Evolutionary conservation across 352 stramenopile genomes (phyloP), one percentile per base, ranked within the genome.

Genomic region (Phytophthora multivora): DNA sequence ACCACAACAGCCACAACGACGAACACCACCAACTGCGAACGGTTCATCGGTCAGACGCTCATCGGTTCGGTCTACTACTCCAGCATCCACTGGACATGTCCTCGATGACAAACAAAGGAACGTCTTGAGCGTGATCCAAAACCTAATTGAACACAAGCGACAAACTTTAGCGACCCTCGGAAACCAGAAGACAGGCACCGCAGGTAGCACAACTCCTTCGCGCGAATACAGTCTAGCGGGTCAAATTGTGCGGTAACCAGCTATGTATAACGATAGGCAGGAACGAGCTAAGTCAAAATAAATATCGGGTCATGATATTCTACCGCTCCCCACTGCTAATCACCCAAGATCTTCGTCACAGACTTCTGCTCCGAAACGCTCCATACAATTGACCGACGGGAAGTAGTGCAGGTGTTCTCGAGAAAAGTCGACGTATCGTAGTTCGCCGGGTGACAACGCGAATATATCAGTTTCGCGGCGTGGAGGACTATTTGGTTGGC

Each of bases 141-240:
- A 79, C 51, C 77, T 91, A 54, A 91, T 91, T 42, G 74, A 90
- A 42, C 83, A 90, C 72, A 91, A 91, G 65, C 79, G 83, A 57
- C 78, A 90, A 33, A 88, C 78, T 0, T 59, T 91, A 28, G 75
- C 75, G 48, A 83, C 76, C 0, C 71, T 91, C 13, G 66, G 74
- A 31, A 55, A 51, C 4, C 73, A 75, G 47, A 56, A 65, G 13
- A 35, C 43, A 46, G 49, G 39, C 11, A 12, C 42, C 30, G 11
- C 56, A 16, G 48, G 35, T 33, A 53, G 50, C 1, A 25, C 63
- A 28, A 39, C 64, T 58, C 43, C 41, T 28, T 48, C 67, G 31
- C 48, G 51, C n/a, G 62, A 51, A 25, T 58, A 66, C 39, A 70
- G 63, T 45, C 31, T 56, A 31, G 25, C 59, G 25, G 53, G 59